phyloP scores from a whole-genome alignment of 805 yeast genomes.

The Schwanniomyces pseudopolymorphus region DNA sequence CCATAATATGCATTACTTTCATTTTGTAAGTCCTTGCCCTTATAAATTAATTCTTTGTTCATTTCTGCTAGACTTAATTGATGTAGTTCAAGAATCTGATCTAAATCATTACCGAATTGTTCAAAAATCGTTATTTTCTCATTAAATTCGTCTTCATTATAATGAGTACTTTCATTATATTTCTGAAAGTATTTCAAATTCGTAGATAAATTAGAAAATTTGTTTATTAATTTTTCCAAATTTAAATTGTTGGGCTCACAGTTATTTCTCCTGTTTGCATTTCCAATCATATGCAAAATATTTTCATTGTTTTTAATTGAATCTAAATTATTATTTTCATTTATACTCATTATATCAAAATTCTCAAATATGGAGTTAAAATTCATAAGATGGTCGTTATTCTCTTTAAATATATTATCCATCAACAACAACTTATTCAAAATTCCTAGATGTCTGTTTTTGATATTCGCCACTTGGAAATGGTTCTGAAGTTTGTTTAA shows the following conservation, averaged over 20 bases:
- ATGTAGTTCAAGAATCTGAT: slow-evolving; percentile 27
- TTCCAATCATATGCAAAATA: slow-evolving; percentile 9
- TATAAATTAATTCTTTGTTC: slow-evolving; percentile 11
- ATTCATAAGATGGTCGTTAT: slow-evolving; percentile 20
- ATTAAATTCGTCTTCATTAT: slow-evolving; percentile 23
- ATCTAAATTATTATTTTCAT: slow-evolving; percentile 1
- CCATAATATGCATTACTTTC: not conserved
- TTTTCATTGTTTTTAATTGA: slow-evolving; percentile 14
- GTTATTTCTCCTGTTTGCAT: not conserved
- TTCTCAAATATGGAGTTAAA: slow-evolving; percentile 26
- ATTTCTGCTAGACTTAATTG: slow-evolving; percentile 28
- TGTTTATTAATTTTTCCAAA: slow-evolving; percentile 26
- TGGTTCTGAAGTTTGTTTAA: slow-evolving; percentile 25
- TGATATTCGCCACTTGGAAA: slow-evolving; percentile 10
- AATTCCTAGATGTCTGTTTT: slow-evolving; percentile 5
- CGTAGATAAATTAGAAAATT: slow-evolving; percentile 29
- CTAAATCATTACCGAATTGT: slow-evolving; percentile 34
- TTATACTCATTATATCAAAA: slow-evolving; percentile 14
- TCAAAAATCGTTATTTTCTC: slow-evolving; percentile 37
- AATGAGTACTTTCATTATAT: slow-evolving; percentile 31
- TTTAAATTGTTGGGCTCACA: slow-evolving; percentile 11
- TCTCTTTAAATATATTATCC: slow-evolving; percentile 20
- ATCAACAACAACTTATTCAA: slow-evolving; percentile 18
- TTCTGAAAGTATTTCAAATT: slow-evolving; percentile 38
- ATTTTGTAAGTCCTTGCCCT: not conserved